Evolutionary conservation across 768 basidiomycete genomes (phyloP), one percentile per base, ranked within the genome.

Genomic region (Tulasnella sp.): DNA sequence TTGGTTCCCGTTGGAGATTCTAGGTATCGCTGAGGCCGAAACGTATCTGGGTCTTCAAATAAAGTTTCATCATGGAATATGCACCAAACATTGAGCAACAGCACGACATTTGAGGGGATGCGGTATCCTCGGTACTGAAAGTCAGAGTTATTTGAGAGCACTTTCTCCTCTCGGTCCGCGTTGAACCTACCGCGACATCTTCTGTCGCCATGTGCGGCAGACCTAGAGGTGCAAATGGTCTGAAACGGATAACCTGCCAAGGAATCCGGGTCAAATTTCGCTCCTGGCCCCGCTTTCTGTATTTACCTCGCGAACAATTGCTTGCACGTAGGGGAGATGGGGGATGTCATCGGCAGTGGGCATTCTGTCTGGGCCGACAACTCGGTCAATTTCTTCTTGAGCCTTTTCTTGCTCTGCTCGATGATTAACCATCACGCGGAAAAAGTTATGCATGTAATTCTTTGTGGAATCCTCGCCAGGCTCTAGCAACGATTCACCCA

Each of bases 21-120:
- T n/a, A 83, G 74, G 82, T 88, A 89, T 75, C 90, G 86, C 62
- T 90, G 88, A 5, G 90, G 90, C 34, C 82, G 83, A 83, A 91
- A 91, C 42, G 76, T 81, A 16, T 87, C 84, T 31, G 90, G 88
- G 39, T 89, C 82, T 12, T 86, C 82, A 81, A 88, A 91, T 19
- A 81, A 7, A 4, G 18, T 77, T 9, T 79, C 58, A 74, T 84
- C 82, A 16, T 83, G 83, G 9, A 81, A 79, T 80, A 85, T 85
- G 6, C 75, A 83, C 85, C 85, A 83, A 48, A 84, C 44, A 74
- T 84, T 84, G 31, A 81, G 78, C 76, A 83, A 83, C 18, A 84
- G 48, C 18, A 80, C 74, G 72, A 81, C 76, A 73, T 80, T 83
- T 76, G 83, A 82, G 1, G 82, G 83, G 76, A 82, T 82, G 36